Evolutionary conservation across 202 grass and related monocot species (phyloP), one percentile per base, ranked within the genome.

Genomic region (Saccharum hybrid): DNA sequence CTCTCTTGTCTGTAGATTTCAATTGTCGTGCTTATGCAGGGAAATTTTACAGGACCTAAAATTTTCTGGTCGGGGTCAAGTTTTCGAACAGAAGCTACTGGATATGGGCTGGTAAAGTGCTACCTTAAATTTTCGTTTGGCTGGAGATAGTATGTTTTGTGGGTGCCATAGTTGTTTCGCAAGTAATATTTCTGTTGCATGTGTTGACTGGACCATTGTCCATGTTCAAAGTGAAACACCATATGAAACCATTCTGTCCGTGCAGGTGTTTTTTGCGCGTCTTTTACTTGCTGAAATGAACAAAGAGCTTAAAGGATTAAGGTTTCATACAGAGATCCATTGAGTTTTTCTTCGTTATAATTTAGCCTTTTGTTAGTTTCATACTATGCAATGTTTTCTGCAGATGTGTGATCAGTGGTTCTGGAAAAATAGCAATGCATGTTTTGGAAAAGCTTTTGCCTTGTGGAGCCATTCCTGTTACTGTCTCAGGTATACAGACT

Each of bases 41-140:
- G 93, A 85, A 99, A 91, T 92, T 99, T 99, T 94, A 96, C 89
- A 92, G 97, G 97, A 81, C 97, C 97, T 84, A 99, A 96, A 88
- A 92, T 99, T 41, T 94, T 91, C 90, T 99, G 97, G 93, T 96
- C 91, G 77, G 97, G 97, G 84, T 99, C 91, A 89, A 99, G 93
- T 88, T 92, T 99, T 75, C 86, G 93, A 67, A 99, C 97, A 77
- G 93, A 99, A 88, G 93, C 97, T 84, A 99, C 97, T 84, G 97
- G 97, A 84, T 99, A 99, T 19, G 93, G 97, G 61, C 79, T 99
- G 89, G 97, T 99, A 91, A 75, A 56, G 73, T 88, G 59, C 67
- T 81, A 63, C 64, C 45, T 91, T 84, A 66, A 84, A 19, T 62
- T 62, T 64, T 85, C 30, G 36, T 78, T 74, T 73, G 63, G 61